A percentile compares a stretch with the other conserved stretches of the same genome.
These are phyloP conservation scores for Colletotrichum australisinense DNA, from an alignment of 2,329 filamentous ascomycete species.

Conservation along the genomic window DNA sequence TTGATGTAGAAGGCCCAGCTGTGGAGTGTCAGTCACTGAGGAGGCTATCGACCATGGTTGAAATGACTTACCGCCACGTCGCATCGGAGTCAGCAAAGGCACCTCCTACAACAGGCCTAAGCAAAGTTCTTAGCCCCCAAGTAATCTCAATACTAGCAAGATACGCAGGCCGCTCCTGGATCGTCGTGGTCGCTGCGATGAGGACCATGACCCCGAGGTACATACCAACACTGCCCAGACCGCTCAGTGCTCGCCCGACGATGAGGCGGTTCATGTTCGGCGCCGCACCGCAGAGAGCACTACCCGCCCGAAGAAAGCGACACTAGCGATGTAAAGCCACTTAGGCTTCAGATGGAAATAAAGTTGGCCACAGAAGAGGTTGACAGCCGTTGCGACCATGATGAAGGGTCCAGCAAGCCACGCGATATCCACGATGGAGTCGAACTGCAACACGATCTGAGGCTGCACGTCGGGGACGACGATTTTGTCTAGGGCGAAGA, in stretches of 20 bases:
- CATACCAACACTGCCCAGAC: slow-evolving; percentile 47
- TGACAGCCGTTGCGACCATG: slow-evolving; percentile 14
- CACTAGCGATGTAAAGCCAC: slow-evolving; percentile 44
- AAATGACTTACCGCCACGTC: slow-evolving; percentile 46
- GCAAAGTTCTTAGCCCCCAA: slow-evolving; percentile 57
- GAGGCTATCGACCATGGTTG: fast-evolving
- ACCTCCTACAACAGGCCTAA: slow-evolving; percentile 55
- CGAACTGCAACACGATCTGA: slow-evolving; percentile 48
- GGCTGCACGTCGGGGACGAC: slow-evolving; percentile 59
- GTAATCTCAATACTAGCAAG: slow-evolving; percentile 40
- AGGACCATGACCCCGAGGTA: slow-evolving; percentile 33
- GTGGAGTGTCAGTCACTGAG: background rate
- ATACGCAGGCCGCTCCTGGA: slow-evolving; percentile 35
- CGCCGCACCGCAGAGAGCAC: slow-evolving; percentile 52
- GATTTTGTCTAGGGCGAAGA: slow-evolving; percentile 56
- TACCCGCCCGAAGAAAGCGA: slow-evolving; percentile 52
- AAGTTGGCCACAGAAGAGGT: slow-evolving; percentile 38
- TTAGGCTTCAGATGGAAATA: slow-evolving; percentile 48
- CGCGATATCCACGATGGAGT: slow-evolving; percentile 48
- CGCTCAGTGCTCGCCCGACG: slow-evolving; percentile 53
- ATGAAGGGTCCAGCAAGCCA: slow-evolving; percentile 51
- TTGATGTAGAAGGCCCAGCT: slow-evolving; percentile 63
- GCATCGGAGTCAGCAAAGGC: slow-evolving; percentile 52
- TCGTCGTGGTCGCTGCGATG: slow-evolving; percentile 15
- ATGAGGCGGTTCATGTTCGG: slow-evolving; percentile 56